Conservation (phyloP, 768 basidiomycete species). For the Russula sp. region DNA sequence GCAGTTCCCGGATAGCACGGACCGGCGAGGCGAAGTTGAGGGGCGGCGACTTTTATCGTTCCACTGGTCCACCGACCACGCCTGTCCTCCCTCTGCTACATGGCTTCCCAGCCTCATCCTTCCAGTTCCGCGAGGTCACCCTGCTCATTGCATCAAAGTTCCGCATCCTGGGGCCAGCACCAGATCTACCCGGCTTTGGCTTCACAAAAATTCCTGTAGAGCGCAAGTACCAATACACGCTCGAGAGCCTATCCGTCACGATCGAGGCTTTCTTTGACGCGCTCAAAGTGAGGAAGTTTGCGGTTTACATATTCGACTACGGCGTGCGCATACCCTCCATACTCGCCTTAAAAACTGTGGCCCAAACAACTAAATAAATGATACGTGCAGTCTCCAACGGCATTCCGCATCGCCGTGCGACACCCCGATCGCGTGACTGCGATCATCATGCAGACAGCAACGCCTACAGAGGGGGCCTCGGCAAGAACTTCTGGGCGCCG, state of each 20-base stretch:
- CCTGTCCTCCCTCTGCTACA: slow-evolving; percentile 39
- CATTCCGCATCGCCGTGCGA: slow-evolving; percentile 31
- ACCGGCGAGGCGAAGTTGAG: too few relatives aligned
- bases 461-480: slow-evolving; percentile 40
- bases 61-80: slow-evolving; percentile 30
- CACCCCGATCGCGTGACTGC: slow-evolving; percentile 37
- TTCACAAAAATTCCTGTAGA: slow-evolving; percentile 37
- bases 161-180: slow-evolving; percentile 40
- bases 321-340: slow-evolving; percentile 31
- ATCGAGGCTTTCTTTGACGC: slow-evolving; percentile 36
- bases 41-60: slow-evolving; percentile 42
- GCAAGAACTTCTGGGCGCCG: slow-evolving; percentile 33
- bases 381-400: slow-evolving; percentile 22
- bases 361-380: not conserved
- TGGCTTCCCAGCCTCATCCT: slow-evolving; percentile 43
- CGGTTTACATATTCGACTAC: slow-evolving; percentile 45
- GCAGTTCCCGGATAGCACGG: too few relatives aligned
- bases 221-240: slow-evolving; percentile 35
- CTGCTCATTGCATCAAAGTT: slow-evolving; percentile 34
- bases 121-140: slow-evolving; percentile 43
- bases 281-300: slow-evolving; percentile 33
- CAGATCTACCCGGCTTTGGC: slow-evolving; percentile 47
- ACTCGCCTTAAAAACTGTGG: too few relatives aligned
- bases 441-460: slow-evolving; percentile 43
- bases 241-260: slow-evolving; percentile 35